Percentiles rank a stretch among this genome's conserved stretches.
These are phyloP conservation scores for Mycena polygramma DNA, from an alignment of 768 basidiomycete genomes.

Conservation along the genomic window DNA sequence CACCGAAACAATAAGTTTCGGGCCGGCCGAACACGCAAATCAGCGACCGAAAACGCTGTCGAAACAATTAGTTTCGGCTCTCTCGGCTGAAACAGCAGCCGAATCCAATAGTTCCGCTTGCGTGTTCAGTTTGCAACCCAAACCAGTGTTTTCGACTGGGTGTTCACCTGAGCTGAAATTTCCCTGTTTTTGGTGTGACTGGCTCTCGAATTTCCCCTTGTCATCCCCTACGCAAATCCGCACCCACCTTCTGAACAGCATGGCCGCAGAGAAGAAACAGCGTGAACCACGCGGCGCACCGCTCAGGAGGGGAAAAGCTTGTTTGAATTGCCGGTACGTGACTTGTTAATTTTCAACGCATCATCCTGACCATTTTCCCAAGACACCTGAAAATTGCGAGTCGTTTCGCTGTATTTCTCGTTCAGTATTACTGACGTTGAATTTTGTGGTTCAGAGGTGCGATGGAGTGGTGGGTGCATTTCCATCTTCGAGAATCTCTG, in stretches of 20 bases:
- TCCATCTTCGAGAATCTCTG: background rate
- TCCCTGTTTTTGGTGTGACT: too few relatives aligned
- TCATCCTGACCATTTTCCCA: background rate
- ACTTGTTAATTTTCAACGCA: too few relatives aligned
- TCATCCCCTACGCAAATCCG: background rate
- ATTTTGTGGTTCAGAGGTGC: background rate
- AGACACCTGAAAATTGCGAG: slow-evolving; percentile 4
- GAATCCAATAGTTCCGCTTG: too few relatives aligned
- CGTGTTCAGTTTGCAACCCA: too few relatives aligned
- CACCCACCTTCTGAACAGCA: background rate
- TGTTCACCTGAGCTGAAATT: too few relatives aligned
- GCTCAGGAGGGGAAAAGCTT: slow-evolving; percentile 1
- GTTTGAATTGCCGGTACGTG: background rate
- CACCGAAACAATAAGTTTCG: too few relatives aligned
- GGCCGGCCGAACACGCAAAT: too few relatives aligned
- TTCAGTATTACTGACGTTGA: background rate
- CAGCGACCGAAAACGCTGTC: too few relatives aligned
- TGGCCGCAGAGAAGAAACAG: background rate
- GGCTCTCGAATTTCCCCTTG: background rate
- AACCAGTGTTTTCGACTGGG: too few relatives aligned
- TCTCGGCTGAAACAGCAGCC: too few relatives aligned
- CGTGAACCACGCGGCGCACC: background rate
- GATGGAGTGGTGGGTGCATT: background rate
- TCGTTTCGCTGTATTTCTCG: background rate
- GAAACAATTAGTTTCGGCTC: too few relatives aligned